A percentile compares a stretch with the other conserved stretches of the same genome.
These are phyloP conservation scores for Barnettozyma populi DNA, from an alignment of 805 yeast genomes.

Conservation along the genomic window DNA sequence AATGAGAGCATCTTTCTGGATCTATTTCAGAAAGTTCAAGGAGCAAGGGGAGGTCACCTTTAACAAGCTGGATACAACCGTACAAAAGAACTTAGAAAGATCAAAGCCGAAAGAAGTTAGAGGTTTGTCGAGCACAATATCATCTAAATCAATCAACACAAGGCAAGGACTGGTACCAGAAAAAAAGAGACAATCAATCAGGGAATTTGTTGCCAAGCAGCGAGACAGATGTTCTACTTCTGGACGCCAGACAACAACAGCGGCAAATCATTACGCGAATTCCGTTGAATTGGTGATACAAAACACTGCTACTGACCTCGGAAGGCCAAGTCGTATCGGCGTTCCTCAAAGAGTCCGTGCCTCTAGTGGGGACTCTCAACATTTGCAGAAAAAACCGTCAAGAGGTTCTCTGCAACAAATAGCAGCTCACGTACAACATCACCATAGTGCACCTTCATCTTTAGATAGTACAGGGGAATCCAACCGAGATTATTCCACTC, in stretches of 20 bases:
- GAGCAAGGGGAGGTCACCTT: conserved; percentile 35
- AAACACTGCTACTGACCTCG: conserved; percentile 14
- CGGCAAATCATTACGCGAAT: background rate
- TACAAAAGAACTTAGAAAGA: conserved; percentile 57
- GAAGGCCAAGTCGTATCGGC: conserved; percentile 21
- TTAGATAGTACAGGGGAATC: background rate
- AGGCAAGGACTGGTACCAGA: conserved; percentile 7
- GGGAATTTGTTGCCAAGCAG: conserved; percentile 40
- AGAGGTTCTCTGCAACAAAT: conserved; percentile 11
- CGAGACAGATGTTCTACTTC: conserved; percentile 35
- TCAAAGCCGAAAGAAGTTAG: conserved; percentile 40
- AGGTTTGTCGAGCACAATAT: conserved; percentile 10
- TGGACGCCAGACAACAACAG: conserved; percentile 27
- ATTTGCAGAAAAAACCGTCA: conserved; percentile 15
- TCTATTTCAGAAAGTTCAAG: conserved; percentile 50
- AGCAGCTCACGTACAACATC: background rate
- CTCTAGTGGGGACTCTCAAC: conserved; percentile 15
- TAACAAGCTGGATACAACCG: conserved; percentile 27
- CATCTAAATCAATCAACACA: conserved; percentile 9
- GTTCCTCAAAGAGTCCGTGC: conserved; percentile 20
- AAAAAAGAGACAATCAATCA: conserved; percentile 40
- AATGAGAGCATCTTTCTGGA: conserved; percentile 74
- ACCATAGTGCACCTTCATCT: background rate
- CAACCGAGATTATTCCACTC: background rate
- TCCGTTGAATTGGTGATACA: conserved; percentile 1